Evolutionary conservation across 306 rosid genomes (phyloP).

Genomic region (Ochetophila trinervis): DNA sequence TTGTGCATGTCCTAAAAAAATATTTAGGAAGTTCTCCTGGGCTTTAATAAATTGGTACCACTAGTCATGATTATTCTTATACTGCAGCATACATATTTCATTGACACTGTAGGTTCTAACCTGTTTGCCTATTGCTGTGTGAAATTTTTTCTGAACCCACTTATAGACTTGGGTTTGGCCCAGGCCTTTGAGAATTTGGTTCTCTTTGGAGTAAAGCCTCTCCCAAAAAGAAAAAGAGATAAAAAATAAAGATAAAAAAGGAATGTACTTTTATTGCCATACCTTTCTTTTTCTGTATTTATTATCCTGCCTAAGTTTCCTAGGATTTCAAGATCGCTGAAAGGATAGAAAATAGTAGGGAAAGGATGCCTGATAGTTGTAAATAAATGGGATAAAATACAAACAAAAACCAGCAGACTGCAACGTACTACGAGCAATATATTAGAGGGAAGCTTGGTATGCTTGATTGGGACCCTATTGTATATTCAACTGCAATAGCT

Average conservation of each 20-base stretch:
- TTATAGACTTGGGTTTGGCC: too few relatives aligned
- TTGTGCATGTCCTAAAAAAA: background rate
- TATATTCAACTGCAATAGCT: constrained; percentile 82
- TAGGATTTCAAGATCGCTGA: constrained; percentile 95
- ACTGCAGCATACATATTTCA: too few relatives aligned
- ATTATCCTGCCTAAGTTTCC: constrained; percentile 28
- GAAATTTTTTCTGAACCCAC: too few relatives aligned
- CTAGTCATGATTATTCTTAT: too few relatives aligned
- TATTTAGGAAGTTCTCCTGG: background rate
- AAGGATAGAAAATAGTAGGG: constrained; percentile 88
- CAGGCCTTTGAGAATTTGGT: too few relatives aligned
- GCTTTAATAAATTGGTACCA: too few relatives aligned
- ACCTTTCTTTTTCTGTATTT: background rate
- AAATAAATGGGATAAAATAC: constrained; percentile 97
- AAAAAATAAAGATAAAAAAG: too few relatives aligned
- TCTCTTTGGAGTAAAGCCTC: too few relatives aligned
- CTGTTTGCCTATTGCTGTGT: too few relatives aligned
- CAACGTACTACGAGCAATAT: constrained; percentile 79
- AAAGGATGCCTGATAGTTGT: constrained; percentile 94
- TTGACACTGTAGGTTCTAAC: too few relatives aligned
- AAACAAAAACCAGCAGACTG: constrained; percentile 88
- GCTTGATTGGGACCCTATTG: constrained; percentile 90
- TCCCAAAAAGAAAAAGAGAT: too few relatives aligned
- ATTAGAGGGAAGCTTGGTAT: constrained; percentile 81
- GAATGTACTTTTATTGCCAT: background rate